These are phyloP conservation scores for Phycomyces nitens DNA, from an alignment of 192 early-diverging fungal genomes.

Conservation along the genomic window DNA sequence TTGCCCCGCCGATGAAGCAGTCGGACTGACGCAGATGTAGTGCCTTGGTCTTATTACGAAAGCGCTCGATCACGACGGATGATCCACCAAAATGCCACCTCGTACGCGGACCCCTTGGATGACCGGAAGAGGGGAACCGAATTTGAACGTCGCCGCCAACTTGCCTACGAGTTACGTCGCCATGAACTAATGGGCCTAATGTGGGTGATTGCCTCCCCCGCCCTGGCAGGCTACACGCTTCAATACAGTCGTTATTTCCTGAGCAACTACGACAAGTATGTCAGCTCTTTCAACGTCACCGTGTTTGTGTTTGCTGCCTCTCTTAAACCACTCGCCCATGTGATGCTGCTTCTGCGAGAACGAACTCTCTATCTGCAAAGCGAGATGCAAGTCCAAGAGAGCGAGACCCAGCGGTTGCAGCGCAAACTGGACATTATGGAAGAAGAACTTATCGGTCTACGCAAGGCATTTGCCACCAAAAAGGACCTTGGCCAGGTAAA, in stretches of 20 bases:
- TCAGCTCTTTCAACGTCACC: conserved; percentile 52
- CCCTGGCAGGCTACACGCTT: conserved; percentile 51
- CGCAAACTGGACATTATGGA: conserved; percentile 45
- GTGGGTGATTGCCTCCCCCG: conserved; percentile 49
- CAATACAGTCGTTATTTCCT: conserved; percentile 52
- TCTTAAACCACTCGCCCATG: conserved; percentile 50
- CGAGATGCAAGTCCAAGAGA: conserved; percentile 45
- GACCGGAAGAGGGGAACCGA: conserved; percentile 10
- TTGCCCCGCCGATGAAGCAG: background rate
- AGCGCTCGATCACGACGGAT: conserved; percentile 47
- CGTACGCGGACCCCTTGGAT: conserved; percentile 3
- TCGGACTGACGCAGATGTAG: conserved; percentile 25
- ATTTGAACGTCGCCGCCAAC: conserved; percentile 23
- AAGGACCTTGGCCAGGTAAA: conserved; percentile 47
- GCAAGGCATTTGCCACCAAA: conserved; percentile 56
- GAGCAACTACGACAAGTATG: conserved; percentile 53
- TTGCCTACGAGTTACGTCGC: conserved; percentile 39
- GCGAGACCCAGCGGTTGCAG: conserved; percentile 46
- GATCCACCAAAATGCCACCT: conserved; percentile 7
- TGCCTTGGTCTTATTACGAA: conserved; percentile 59
- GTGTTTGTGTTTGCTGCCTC: conserved; percentile 57
- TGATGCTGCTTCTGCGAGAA: conserved; percentile 45
- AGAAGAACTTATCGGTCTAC: conserved; percentile 44
- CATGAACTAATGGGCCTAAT: conserved; percentile 49
- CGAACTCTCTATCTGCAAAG: conserved; percentile 52